Base-by-base conservation (phyloP, 495 filamentous ascomycete genomes). In the Eremomyces bilateralis region DNA sequence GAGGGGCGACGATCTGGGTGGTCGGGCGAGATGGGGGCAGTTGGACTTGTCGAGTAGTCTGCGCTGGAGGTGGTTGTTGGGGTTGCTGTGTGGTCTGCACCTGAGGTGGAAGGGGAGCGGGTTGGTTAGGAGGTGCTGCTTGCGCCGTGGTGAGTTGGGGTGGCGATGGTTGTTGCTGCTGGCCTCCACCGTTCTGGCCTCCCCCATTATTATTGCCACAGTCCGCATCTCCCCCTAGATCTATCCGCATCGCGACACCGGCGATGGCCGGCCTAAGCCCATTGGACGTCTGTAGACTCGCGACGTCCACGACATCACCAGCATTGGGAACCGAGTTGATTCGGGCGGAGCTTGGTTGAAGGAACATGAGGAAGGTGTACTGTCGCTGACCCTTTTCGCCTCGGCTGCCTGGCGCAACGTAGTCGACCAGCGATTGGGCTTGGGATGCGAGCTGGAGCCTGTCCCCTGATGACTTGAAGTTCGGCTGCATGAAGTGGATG, bases 331-430 rank as follows among this genome's bases (percentile, higher is more conserved):
- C 15, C 28, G 38, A 42, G 18, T 43, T 13, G 0, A 3, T 18
- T 2, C 20, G 15, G 20, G 45, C 22, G 21, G 40, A 19, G 0
- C 31, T 19, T 1, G 40, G 40, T 15, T 49, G 37, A 12, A 24
- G 19, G 21, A 36, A 49, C 43, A 49, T 25, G 2, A 49, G 25
- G 29, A 49, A 49, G 3, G 36, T 29, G 37, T 49, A 49, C 27
- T 49, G 38, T 17, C 40, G 33, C 24, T 40, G 32, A 19, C 46
- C 46, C 21, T 33, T 46, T 33, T 49, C 46, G 16, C 32, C 35
- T 27, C 45, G 41, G 3, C 34, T 17, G 10, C 46, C 46, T 2
- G 46, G 46, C 24, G 43, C 37, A 15, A 40, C 28, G 38, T 49
- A 49, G n/a, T 25, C 34, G 1, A 33, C 31, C 1, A 37, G 12